Evolutionary conservation across 1,139 yeast genomes (phyloP).

Genomic region (Pichia norvegensis): DNA sequence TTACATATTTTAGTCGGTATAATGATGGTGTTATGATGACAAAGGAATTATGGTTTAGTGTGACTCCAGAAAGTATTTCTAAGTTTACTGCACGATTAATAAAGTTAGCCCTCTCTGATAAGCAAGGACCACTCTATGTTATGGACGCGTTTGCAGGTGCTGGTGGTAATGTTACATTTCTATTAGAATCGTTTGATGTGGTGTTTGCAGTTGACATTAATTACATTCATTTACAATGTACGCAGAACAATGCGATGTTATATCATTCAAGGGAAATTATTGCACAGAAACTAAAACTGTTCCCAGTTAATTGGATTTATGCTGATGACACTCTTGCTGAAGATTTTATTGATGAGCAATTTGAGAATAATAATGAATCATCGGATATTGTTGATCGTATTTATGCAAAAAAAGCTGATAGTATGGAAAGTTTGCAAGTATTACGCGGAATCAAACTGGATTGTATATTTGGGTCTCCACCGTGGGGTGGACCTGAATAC

Average conservation of each 20-base stretch:
- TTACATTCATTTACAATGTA: slow-evolving; percentile 53
- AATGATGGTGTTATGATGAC: slow-evolving; percentile 71
- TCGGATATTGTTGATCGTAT: slow-evolving; percentile 14
- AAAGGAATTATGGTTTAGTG: slow-evolving; percentile 80
- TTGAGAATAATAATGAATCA: slow-evolving; percentile 18
- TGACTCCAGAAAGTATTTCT: slow-evolving; percentile 79
- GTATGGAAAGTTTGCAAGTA: slow-evolving; percentile 11
- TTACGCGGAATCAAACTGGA: slow-evolving; percentile 39
- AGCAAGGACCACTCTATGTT: slow-evolving; percentile 18
- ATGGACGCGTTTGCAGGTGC: slow-evolving; percentile 90
- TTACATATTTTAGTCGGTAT: slow-evolving; percentile 48
- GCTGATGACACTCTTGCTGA: slow-evolving; percentile 17
- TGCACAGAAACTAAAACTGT: slow-evolving; percentile 42
- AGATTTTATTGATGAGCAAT: slow-evolving; percentile 2
- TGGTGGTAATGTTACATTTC: slow-evolving; percentile 87
- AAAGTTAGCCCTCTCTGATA: slow-evolving; percentile 35
- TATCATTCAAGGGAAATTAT: slow-evolving; percentile 31
- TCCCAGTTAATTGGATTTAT: slow-evolving; percentile 50
- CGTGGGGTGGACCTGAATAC: slow-evolving; percentile 94
- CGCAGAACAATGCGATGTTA: slow-evolving; percentile 62
- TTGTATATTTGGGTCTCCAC: slow-evolving; percentile 78
- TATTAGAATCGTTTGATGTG: slow-evolving; percentile 50
- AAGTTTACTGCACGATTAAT: slow-evolving; percentile 53
- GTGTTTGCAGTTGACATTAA: slow-evolving; percentile 67
- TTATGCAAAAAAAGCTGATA: slow-evolving; percentile 16